Percentiles rank a stretch among this genome's conserved stretches.
Conservation (phyloP, 805 yeast species). For the Starmerella riodocensis region DNA sequence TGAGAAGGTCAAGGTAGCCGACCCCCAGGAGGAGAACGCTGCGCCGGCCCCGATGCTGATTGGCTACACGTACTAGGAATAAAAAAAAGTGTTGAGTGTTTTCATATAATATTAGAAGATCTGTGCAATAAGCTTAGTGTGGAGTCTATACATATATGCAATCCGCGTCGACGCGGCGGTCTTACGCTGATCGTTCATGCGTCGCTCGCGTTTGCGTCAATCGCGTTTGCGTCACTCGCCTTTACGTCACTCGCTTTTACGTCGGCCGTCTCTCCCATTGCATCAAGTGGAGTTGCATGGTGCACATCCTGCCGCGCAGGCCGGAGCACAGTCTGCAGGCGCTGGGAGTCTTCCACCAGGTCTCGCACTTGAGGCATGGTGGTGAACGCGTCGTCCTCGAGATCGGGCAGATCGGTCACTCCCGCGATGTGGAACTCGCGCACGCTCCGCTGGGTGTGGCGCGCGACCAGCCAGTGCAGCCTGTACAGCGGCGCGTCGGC, state of each 20-base stretch:
- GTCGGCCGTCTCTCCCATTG: too few relatives aligned
- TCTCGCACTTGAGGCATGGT: conserved; percentile 1
- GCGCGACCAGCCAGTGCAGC: conserved; percentile 19
- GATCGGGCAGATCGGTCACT: not conserved
- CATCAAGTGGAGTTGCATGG: too few relatives aligned
- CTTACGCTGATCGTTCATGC: too few relatives aligned
- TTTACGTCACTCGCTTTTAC: too few relatives aligned
- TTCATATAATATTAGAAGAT: too few relatives aligned
- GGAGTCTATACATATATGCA: not conserved
- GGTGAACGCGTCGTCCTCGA: not conserved
- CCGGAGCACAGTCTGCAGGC: too few relatives aligned
- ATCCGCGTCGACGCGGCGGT: too few relatives aligned
- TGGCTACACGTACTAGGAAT: conserved; percentile 22
- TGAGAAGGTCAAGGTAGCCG: conserved; percentile 47
- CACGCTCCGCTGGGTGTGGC: not conserved
- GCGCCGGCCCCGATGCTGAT: conserved; percentile 63
- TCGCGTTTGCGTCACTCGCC: too few relatives aligned
- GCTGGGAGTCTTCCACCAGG: conserved; percentile 2
- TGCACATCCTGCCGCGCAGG: too few relatives aligned
- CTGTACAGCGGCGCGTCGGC: conserved; percentile 28
- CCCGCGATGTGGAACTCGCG: not conserved
- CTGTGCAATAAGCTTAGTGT: too few relatives aligned
- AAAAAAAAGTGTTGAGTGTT: not conserved
- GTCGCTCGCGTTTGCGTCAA: too few relatives aligned
- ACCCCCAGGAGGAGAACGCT: conserved; percentile 35